Base-by-base conservation (phyloP, 2,329 filamentous ascomycete genomes). In the Nectriaceae sp. region DNA sequence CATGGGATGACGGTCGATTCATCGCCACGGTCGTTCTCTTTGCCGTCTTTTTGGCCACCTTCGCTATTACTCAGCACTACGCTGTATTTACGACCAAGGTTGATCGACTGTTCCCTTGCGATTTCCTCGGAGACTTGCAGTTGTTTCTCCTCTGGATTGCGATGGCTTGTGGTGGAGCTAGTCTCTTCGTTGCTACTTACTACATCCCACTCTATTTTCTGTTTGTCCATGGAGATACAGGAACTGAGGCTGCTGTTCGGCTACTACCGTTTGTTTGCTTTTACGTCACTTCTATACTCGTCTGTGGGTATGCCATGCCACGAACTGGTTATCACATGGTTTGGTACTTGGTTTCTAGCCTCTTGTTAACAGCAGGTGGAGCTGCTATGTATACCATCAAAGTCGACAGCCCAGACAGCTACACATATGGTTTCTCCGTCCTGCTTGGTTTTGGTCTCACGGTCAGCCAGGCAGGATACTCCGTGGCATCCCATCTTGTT, bases 1-100 rank as follows among this genome's bases (percentile, higher is more conserved):
- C 65, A 0, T 83, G 78, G 79, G 62, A 60, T n/a, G 64, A 63
- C 13, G 70, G 69, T 1, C 63, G 66, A 0, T 70, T 71, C 40
- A 77, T 82, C 46, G 69, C 65, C 1, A 66, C 75, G 3, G 75
- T 75, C 44, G 66, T 75, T 20, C 56, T 76, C 5, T 72, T 69
- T 5, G 71, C 63, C 3, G 53, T 76, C 1, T 58, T 74, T 1
- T 59, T 64, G 18, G 48, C 38, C 4, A 56, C 69, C 16, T 65
- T 64, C 13, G 66, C 65, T 2, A 19, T 53, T 38, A 71, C 73
- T 36, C 68, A 72, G 13, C 63, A 74, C 8, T 74, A 75, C 49
- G 60, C 75, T 11, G 64, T 72, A 2, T 61, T 65, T 6, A 57
- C 66, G 2, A 74, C 66, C 18, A 63, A 62, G 11, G 44, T 19